Conservation (phyloP, 805 yeast genomes). For the Candida ascalaphidarum region DNA sequence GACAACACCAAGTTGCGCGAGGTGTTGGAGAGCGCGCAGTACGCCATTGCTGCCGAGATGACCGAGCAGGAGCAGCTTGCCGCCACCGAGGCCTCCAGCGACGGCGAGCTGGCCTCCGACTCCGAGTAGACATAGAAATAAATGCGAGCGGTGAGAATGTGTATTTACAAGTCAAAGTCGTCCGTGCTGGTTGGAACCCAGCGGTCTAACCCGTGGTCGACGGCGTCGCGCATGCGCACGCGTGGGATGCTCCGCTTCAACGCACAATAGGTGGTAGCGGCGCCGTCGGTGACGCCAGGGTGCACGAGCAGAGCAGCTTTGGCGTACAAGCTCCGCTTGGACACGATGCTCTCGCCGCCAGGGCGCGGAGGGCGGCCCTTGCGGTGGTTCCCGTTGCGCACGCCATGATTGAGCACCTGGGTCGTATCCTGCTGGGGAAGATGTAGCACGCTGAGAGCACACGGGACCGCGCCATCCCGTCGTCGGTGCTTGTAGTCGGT, state of each 20-base stretch:
- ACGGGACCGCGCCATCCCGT: slow-evolving; percentile 12
- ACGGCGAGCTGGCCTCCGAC: slow-evolving; percentile 20
- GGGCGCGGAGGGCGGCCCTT: slow-evolving; percentile 36
- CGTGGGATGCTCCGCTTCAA: too few species aligned
- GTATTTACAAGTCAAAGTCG: slow-evolving; percentile 19
- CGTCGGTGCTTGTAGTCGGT: slow-evolving; percentile 11
- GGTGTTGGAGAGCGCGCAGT: slow-evolving; percentile 75
- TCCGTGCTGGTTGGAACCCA: slow-evolving; percentile 43
- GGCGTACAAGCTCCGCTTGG: slow-evolving; percentile 22
- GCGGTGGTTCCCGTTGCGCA: slow-evolving; percentile 47
- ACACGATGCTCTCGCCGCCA: slow-evolving; percentile 34
- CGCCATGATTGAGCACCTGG: slow-evolving; percentile 48
- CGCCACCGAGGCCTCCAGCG: slow-evolving; percentile 27
- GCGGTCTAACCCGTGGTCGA: too few species aligned
- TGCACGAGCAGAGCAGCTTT: too few species aligned
- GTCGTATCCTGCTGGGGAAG: slow-evolving; percentile 11
- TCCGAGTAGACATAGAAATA: slow-evolving; percentile 13
- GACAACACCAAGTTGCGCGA: slow-evolving; percentile 51
- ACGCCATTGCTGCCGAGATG: slow-evolving; percentile 43
- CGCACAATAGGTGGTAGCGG: too few species aligned
- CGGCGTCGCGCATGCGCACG: too few species aligned
- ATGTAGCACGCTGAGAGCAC: slow-evolving; percentile 21
- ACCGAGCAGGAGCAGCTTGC: slow-evolving; percentile 23
- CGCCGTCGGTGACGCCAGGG: too few species aligned
- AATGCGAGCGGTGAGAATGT: too few species aligned